These are phyloP conservation scores for Agaricales sp. DNA, from an alignment of 1,284 basidiomycete genomes.

Conservation along the genomic window DNA sequence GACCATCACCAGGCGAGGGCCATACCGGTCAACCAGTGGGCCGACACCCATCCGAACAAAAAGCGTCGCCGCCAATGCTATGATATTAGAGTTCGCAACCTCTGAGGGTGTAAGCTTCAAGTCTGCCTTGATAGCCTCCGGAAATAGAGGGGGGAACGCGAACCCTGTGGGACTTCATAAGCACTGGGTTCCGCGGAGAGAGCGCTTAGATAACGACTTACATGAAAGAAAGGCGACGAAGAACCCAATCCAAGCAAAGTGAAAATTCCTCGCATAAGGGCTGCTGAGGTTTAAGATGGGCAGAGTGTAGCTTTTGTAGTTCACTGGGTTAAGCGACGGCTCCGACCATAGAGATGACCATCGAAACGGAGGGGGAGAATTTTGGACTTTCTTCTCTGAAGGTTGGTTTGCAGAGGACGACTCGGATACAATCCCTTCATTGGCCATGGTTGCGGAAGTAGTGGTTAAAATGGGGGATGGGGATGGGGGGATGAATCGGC, in stretches of 20 bases:
- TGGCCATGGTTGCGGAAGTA: too few species aligned
- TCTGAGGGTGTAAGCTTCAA: constrained; percentile 37
- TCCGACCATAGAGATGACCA: constrained; percentile 20
- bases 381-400: background rate
- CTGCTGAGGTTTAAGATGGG: constrained; percentile 43
- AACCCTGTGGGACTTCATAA: constrained; percentile 28
- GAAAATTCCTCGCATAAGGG: constrained; percentile 42
- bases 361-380: constrained; percentile 15
- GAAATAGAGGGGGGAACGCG: constrained; percentile 52
- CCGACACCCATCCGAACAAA: constrained; percentile 44
- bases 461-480: too few species aligned
- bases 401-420: background rate
- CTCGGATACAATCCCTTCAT: background rate
- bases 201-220: background rate
- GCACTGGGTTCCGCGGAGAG: background rate
- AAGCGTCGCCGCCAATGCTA: constrained; percentile 45
- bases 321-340: constrained; percentile 37
- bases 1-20: constrained; percentile 55
- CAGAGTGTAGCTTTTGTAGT: constrained; percentile 44
- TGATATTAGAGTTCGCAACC: constrained; percentile 48
- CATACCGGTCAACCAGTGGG: constrained; percentile 47
- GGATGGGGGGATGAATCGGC: too few species aligned
- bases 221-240: constrained; percentile 27
- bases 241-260: constrained; percentile 40
- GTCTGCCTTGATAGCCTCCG: constrained; percentile 49